Percentiles rank a stretch among this genome's conserved stretches.
Evolutionary conservation across 495 filamentous ascomycete genomes (phyloP).

Genomic region (Penicillium roqueforti): DNA sequence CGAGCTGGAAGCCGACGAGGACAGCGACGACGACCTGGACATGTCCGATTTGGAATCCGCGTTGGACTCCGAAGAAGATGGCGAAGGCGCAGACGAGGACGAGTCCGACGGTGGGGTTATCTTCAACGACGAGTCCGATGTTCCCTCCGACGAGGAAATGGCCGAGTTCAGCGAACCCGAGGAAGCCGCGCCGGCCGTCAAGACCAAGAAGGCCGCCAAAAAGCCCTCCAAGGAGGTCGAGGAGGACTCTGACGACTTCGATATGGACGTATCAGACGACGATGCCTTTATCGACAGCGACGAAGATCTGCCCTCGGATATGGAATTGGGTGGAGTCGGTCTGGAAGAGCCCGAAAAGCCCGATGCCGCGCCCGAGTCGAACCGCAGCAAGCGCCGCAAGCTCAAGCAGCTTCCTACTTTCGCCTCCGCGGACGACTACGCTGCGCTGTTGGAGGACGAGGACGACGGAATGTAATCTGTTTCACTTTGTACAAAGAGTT

Average conservation of each 20-base stretch:
- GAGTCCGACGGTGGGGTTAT: conserved; percentile 52
- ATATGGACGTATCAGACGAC: conserved; percentile 50
- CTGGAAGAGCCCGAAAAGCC: conserved; percentile 28
- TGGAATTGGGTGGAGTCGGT: conserved; percentile 41
- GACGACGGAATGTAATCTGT: conserved; percentile 53
- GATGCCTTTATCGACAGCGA: conserved; percentile 53
- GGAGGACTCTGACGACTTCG: conserved; percentile 46
- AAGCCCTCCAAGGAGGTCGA: conserved; percentile 41
- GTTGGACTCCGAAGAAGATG: conserved; percentile 41
- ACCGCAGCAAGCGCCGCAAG: conserved; percentile 72
- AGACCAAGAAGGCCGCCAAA: conserved; percentile 38
- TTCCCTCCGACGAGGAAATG: conserved; percentile 43
- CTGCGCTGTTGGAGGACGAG: conserved; percentile 72
- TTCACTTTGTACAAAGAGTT: background rate
- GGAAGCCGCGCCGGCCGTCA: conserved; percentile 20
- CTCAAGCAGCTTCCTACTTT: conserved; percentile 86
- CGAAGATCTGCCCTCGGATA: conserved; percentile 51
- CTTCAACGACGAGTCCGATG: conserved; percentile 47
- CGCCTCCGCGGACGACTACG: conserved; percentile 90
- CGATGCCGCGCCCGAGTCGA: conserved; percentile 37
- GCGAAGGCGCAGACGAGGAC: conserved; percentile 46
- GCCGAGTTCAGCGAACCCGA: conserved; percentile 28
- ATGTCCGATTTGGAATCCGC: conserved; percentile 62
- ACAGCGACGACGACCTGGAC: conserved; percentile 60
- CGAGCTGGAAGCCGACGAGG: conserved; percentile 65